These are phyloP conservation scores for Tolypocladium tropicale DNA, from an alignment of 2,329 filamentous ascomycete genomes.

Conservation along the genomic window DNA sequence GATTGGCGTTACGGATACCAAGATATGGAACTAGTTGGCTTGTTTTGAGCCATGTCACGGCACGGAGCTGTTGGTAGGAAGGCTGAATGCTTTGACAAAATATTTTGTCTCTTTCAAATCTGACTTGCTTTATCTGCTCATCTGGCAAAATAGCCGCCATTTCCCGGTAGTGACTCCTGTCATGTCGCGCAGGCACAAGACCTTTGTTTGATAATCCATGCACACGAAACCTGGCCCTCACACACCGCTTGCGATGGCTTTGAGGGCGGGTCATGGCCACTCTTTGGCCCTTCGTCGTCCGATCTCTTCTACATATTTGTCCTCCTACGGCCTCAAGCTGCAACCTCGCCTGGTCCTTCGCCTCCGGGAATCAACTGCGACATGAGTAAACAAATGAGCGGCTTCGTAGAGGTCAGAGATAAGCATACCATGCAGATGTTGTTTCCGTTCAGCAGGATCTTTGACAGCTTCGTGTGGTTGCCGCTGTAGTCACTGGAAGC, in stretches of 20 bases:
- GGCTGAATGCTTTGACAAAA: neutral
- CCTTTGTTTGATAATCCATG: neutral
- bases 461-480: slow-evolving; percentile 77
- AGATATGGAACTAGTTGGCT: slow-evolving; percentile 2
- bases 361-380: slow-evolving; percentile 67
- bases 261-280: neutral
- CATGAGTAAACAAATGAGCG: slow-evolving; percentile 2
- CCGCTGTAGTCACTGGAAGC: slow-evolving; percentile 76
- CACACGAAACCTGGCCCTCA: neutral
- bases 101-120: neutral
- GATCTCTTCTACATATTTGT: neutral
- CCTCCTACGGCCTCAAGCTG: neutral
- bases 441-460: slow-evolving; percentile 94
- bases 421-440: slow-evolving; percentile 92
- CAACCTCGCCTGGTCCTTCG: slow-evolving; percentile 45
- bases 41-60: slow-evolving; percentile 2
- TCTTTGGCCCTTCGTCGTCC: neutral
- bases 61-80: neutral
- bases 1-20: slow-evolving; percentile 14
- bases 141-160: neutral
- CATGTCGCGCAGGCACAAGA: neutral
- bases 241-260: neutral
- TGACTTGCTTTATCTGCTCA: neutral
- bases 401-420: neutral
- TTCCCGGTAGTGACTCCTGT: neutral